Base-by-base conservation (phyloP, 306 rosid genomes). In the Biancaea sappan region DNA sequence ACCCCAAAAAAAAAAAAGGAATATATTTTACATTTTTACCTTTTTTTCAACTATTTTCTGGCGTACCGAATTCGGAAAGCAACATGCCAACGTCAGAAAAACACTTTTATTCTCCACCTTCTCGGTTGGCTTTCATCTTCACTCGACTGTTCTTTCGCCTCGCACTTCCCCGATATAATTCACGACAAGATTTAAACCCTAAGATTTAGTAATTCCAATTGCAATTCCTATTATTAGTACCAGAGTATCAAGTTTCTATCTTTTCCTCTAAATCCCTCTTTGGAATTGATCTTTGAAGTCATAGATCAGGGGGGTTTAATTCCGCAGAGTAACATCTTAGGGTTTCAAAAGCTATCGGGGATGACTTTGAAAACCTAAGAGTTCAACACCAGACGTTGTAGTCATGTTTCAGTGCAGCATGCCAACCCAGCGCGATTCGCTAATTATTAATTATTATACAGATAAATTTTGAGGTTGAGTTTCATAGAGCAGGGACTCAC, bases 331-430 rank as follows among this genome's bases (percentile, higher is more conserved):
- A 60, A 40, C 71, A 62, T 68, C 71, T 63, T 48, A 74, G 78
- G 80, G 78, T 63, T 77, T 78, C 67, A 53, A 31, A 47, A 50
- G 26, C 38, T 16, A 37, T 26, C 14, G 10, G 12, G 32, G 75
- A 73, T 10, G 19, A 44, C 64, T 11, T 53, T 74, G 16, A 8
- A 69, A 74, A 64, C 68, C 81, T 78, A 64, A 73, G 71, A 66
- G 56, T 56, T 11, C 25, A n/a, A 37, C 9, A 19, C 62, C 34
- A 14, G 0, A 37, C 38, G 6, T 12, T 7, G 10, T 9, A 54
- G 61, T 31, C 7, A 29, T 25, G 28, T 9, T 28, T 16, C 59
- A 34, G 50, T 32, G 35, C 29, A 69, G 14, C 22, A 69, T 69
- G 62, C 46, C 50, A 34, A 5, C 50, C 35, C 37, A 35, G 59